A percentile compares a stretch with the other conserved stretches of the same genome.
Conservation (phyloP, 2,329 filamentous ascomycete species). For the Monosporascus sp. region DNA sequence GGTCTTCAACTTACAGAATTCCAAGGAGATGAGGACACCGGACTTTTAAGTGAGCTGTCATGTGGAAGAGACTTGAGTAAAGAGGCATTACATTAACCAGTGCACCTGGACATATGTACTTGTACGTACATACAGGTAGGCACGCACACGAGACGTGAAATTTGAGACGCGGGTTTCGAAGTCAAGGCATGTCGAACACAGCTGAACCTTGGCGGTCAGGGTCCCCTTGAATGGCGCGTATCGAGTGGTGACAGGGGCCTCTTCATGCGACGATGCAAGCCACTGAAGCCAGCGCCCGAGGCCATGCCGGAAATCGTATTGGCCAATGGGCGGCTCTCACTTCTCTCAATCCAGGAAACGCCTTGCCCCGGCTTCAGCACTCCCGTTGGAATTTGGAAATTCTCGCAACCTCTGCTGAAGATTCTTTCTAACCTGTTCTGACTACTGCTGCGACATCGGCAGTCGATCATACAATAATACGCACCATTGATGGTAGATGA, state of each 20-base stretch:
- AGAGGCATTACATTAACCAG: too few relatives aligned
- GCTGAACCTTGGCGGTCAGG: not conserved
- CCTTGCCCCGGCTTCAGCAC: not conserved
- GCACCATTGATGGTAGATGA: too few relatives aligned
- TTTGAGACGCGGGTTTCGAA: not conserved
- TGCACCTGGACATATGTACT: too few relatives aligned
- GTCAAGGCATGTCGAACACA: not conserved
- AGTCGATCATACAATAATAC: not conserved
- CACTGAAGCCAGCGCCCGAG: not conserved
- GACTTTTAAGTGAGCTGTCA: too few relatives aligned
- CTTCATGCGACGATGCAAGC: not conserved
- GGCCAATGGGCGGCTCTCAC: not conserved
- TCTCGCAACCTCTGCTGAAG: not conserved
- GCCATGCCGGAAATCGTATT: not conserved
- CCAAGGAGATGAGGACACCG: too few relatives aligned
- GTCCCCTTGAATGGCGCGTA: not conserved
- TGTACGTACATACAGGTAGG: too few relatives aligned
- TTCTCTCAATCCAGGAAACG: not conserved
- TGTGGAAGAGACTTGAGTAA: too few relatives aligned
- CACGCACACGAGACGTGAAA: too few relatives aligned
- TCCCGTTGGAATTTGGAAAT: not conserved
- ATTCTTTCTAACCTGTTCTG: not conserved
- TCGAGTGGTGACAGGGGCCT: not conserved
- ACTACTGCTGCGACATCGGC: not conserved
- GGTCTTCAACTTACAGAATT: too few relatives aligned